Evolutionary conservation across 1,284 basidiomycete species (phyloP).

Genomic region (Sphaerobolus stellatus): DNA sequence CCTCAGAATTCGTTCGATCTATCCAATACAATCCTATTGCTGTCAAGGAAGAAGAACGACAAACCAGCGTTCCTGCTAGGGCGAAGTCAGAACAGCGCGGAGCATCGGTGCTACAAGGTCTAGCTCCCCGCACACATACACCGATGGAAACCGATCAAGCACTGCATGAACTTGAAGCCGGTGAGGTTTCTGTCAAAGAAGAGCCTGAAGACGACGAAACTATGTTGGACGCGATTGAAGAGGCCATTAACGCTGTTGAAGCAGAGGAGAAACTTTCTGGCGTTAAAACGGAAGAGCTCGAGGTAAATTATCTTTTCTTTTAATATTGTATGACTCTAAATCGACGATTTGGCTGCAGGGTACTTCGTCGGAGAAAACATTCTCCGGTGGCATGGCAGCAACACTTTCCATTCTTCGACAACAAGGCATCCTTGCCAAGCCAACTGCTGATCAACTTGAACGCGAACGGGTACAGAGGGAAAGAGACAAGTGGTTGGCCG

Average conservation of each 20-base stretch:
- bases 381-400: constrained; percentile 81
- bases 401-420: constrained; percentile 87
- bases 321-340: background rate
- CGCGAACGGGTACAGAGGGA: constrained; percentile 83
- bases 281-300: constrained; percentile 32
- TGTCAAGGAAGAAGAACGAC: constrained; percentile 50
- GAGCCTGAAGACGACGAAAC: constrained; percentile 60
- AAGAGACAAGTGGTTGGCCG: constrained; percentile 88
- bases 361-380: constrained; percentile 71
- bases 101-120: constrained; percentile 39
- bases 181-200: constrained; percentile 74
- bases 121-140: constrained; percentile 38
- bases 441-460: constrained; percentile 65
- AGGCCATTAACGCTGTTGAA: constrained; percentile 60
- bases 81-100: constrained; percentile 29
- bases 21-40: constrained; percentile 66
- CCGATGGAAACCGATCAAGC: constrained; percentile 60
- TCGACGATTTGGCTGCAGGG: constrained; percentile 33
- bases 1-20: constrained; percentile 93
- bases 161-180: constrained; percentile 76
- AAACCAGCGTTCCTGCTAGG: constrained; percentile 35
- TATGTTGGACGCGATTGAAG: constrained; percentile 72
- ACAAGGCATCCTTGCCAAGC: constrained; percentile 82
- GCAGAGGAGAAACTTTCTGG: constrained; percentile 45
- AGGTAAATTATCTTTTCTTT: constrained; percentile 29